phyloP scores from a whole-genome alignment of 345 rosid genomes.

The Euphorbia lathyris region DNA sequence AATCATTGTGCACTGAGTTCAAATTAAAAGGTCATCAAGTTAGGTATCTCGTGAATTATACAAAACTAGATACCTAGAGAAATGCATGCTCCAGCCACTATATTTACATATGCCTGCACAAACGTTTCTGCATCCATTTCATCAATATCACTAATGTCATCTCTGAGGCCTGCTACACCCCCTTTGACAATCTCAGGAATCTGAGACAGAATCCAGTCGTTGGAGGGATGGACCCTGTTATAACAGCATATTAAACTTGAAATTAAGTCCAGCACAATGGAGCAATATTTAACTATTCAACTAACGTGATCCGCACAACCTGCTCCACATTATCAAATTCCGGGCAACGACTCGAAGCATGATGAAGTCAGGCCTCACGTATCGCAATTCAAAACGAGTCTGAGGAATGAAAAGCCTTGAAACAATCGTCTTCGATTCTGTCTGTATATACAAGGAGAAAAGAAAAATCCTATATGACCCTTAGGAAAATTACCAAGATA shows the following conservation, averaged over 20 bases:
- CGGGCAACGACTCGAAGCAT: conserved; percentile 98
- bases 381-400: conserved; percentile 75
- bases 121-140: conserved; percentile 74
- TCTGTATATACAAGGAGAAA: conserved; percentile 41
- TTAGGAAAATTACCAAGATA: not conserved
- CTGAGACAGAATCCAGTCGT: conserved; percentile 85
- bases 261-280: conserved; percentile 18
- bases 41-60: not conserved
- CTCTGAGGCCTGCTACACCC: conserved; percentile 56
- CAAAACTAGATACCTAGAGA: conserved; percentile 63
- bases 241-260: conserved; percentile 20
- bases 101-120: conserved; percentile 87
- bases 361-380: conserved; percentile 94
- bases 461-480: not conserved
- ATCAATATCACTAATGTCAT: conserved; percentile 60
- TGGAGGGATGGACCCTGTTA: conserved; percentile 72
- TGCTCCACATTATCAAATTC: conserved; percentile 93
- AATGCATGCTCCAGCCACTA: conserved; percentile 90
- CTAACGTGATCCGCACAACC: conserved; percentile 40
- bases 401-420: conserved; percentile 82
- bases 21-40: not conserved
- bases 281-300: conserved; percentile 17
- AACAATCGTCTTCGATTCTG: conserved; percentile 71
- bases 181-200: conserved; percentile 73
- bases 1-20: not conserved